A percentile compares a stretch with the other conserved stretches of the same genome.
phyloP scores from a whole-genome alignment of 352 stramenopile genomes.

The Ophiocytium majus region DNA sequence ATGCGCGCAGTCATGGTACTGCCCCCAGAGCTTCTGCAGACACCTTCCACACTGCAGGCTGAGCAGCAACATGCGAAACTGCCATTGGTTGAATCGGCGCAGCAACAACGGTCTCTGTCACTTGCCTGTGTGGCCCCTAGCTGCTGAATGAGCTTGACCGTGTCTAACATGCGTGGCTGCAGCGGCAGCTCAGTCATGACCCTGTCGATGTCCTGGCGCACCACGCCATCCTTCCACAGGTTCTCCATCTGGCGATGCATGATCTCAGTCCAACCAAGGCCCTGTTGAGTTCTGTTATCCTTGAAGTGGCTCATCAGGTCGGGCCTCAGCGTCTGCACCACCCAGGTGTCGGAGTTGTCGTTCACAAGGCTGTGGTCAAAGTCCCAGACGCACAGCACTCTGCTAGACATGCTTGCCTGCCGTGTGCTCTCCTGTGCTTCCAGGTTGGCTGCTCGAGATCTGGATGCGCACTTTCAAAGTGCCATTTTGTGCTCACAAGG shows the following conservation, averaged over 20 bases:
- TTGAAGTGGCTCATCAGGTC: constrained; percentile 48
- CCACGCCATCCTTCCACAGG: constrained; percentile 48
- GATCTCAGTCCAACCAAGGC: constrained; percentile 54
- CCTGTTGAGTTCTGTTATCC: constrained; percentile 31
- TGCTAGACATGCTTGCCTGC: neutral
- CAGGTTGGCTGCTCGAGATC: too few relatives aligned
- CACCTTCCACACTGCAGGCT: too few relatives aligned
- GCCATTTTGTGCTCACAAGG: too few relatives aligned
- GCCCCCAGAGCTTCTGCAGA: too few relatives aligned
- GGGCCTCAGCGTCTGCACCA: constrained; percentile 58
- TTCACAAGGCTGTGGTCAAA: constrained; percentile 59
- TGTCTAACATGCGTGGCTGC: constrained; percentile 13
- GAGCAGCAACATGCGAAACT: too few relatives aligned
- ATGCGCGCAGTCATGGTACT: too few relatives aligned
- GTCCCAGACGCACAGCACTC: constrained; percentile 45
- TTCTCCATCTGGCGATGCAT: constrained; percentile 54
- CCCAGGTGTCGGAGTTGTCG: constrained; percentile 61
- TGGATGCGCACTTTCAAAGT: too few relatives aligned
- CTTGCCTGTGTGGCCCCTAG: constrained; percentile 1
- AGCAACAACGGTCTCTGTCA: too few relatives aligned
- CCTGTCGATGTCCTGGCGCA: neutral
- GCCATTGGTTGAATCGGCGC: too few relatives aligned
- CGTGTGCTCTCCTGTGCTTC: too few relatives aligned
- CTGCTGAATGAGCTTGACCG: neutral
- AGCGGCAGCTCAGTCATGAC: neutral